Evolutionary conservation across 192 early-diverging fungal genomes (phyloP).

Genomic region (Coemansia aciculifera): DNA sequence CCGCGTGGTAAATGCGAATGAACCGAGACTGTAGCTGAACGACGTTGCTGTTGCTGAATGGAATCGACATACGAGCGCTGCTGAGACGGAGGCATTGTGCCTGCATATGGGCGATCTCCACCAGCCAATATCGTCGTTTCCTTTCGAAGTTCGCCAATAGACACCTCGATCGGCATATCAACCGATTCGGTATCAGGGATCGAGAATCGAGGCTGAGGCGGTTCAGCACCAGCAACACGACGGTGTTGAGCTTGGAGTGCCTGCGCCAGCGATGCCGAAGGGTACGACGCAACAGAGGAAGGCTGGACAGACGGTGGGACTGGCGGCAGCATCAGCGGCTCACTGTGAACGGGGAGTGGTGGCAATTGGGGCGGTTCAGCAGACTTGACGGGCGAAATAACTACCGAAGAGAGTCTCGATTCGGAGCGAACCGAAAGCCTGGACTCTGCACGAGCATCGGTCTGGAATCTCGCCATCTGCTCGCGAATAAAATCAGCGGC

Average conservation of each 20-base stretch:
- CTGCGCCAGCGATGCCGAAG: conserved; percentile 3
- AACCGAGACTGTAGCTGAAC: not conserved
- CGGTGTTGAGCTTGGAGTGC: conserved; percentile 17
- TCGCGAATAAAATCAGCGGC: conserved; percentile 55
- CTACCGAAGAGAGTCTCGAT: not conserved
- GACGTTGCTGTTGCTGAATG: conserved; percentile 2
- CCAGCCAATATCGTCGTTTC: not conserved
- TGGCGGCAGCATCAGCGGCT: conserved; percentile 6
- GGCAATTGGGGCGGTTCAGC: not conserved
- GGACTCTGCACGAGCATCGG: conserved; percentile 24
- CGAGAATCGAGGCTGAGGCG: not conserved
- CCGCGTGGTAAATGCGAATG: not conserved
- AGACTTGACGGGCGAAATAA: not conserved
- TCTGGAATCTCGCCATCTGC: conserved; percentile 43
- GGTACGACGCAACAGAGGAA: conserved; percentile 12
- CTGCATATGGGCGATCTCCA: not conserved
- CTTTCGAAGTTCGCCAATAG: not conserved
- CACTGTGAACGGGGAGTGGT: not conserved
- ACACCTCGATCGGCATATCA: not conserved
- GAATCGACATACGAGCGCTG: conserved; percentile 5
- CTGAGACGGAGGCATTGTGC: conserved; percentile 1
- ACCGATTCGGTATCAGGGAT: not conserved
- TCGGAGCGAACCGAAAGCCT: conserved; percentile 8
- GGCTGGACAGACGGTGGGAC: conserved; percentile 11
- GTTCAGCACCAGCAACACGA: conserved; percentile 17